These are phyloP conservation scores for Paecilomyces formosus DNA, from an alignment of 2,329 filamentous ascomycete species.

Conservation along the genomic window DNA sequence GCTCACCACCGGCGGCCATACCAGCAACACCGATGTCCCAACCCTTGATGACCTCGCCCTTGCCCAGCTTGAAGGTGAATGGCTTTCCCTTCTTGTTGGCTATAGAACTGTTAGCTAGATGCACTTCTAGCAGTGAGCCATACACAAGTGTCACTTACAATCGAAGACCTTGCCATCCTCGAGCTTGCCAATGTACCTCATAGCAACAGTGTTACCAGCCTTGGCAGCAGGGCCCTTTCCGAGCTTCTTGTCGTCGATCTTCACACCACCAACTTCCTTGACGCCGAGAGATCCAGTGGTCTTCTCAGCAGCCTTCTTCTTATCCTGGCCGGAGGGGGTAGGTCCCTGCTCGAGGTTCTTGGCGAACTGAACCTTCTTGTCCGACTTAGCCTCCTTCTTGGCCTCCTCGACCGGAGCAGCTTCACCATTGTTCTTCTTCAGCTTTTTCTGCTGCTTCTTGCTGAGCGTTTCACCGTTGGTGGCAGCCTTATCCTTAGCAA, in stretches of 20 bases:
- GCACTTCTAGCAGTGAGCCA: constrained; percentile 2
- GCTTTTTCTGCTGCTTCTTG: constrained; percentile 97
- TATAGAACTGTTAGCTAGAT: constrained; percentile 26
- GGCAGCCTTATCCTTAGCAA: constrained; percentile 59
- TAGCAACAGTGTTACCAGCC: constrained; percentile 81
- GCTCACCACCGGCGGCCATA: constrained; percentile 90
- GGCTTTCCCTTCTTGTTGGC: constrained; percentile 99
- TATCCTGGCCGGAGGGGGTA: constrained; percentile 57
- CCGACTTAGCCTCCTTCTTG: constrained; percentile 56
- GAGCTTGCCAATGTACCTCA: constrained; percentile 98
- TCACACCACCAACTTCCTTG: constrained; percentile 81
- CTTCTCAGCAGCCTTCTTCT: constrained; percentile 37
- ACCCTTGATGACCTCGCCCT: constrained; percentile 95
- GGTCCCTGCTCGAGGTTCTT: constrained; percentile 98
- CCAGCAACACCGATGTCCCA: constrained; percentile 94
- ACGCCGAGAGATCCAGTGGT: constrained; percentile 56
- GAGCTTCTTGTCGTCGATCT: constrained; percentile 89
- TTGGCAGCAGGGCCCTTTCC: constrained; percentile 80
- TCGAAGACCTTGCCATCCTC: constrained; percentile 93
- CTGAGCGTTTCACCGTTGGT: constrained; percentile 61
- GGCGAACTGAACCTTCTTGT: constrained; percentile 98
- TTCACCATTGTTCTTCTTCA: constrained; percentile 97
- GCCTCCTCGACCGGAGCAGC: constrained; percentile 55
- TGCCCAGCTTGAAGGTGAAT: constrained; percentile 90
- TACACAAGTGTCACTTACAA: constrained; percentile 48